phyloP scores from a whole-genome alignment of 176 grass and related monocot genomes.

The Carex kokanica region DNA sequence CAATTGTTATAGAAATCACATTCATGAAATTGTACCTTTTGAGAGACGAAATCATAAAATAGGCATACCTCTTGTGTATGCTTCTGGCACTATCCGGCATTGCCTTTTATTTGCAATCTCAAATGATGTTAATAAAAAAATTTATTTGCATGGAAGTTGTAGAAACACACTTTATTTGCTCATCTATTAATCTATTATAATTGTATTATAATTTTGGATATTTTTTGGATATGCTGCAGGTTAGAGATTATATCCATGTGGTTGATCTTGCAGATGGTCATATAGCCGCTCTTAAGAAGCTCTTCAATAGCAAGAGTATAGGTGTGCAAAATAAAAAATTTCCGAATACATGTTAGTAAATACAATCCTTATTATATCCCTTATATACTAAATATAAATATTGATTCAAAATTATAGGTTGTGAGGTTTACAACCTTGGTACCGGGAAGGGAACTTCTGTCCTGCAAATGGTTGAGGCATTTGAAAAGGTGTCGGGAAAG shows the following conservation, averaged over 20 bases:
- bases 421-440: constrained; percentile 79
- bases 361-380: not conserved
- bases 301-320: constrained; percentile 53
- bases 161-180: too few relatives aligned
- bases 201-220: constrained; percentile 2
- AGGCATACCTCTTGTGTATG: not conserved
- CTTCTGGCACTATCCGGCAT: not conserved
- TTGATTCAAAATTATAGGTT: constrained; percentile 32
- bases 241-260: constrained; percentile 86
- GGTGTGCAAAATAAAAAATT: constrained; percentile 34
- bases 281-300: constrained; percentile 72
- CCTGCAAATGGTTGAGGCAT: constrained; percentile 73
- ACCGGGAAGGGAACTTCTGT: constrained; percentile 83
- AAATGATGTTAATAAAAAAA: too few relatives aligned
- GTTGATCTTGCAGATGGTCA: constrained; percentile 89
- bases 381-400: not conserved
- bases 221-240: constrained; percentile 32
- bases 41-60: not conserved
- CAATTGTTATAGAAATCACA: too few relatives aligned
- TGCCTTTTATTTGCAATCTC: not conserved
- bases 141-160: too few relatives aligned
- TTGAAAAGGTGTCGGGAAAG: constrained; percentile 69
- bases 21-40: too few relatives aligned
- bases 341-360: not conserved
- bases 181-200: too few relatives aligned